Conservation (phyloP, 208 protist species). For the Jaenimonas drosophilae region DNA sequence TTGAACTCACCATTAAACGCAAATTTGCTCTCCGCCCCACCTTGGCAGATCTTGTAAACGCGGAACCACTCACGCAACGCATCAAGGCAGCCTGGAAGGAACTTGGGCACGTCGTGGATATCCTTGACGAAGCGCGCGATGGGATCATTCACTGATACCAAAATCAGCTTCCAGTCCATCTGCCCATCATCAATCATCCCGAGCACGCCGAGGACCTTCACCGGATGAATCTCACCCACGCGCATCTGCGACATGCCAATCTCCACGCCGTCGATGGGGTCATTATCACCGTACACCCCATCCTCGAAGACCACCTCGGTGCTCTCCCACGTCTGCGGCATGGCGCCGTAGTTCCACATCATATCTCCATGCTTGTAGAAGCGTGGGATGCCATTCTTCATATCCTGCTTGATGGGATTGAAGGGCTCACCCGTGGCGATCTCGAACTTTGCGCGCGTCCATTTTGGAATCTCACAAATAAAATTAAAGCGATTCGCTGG, state of each 20-base stretch:
- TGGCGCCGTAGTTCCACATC: conserved; percentile 95
- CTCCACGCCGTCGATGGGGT: conserved; percentile 89
- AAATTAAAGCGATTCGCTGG: conserved; percentile 88
- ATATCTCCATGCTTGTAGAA: conserved; percentile 95
- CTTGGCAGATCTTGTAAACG: conserved; percentile 90
- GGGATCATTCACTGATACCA: conserved; percentile 86
- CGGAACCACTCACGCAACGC: conserved; percentile 86
- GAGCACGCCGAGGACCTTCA: conserved; percentile 87
- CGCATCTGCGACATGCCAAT: conserved; percentile 82
- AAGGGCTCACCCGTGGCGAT: conserved; percentile 90
- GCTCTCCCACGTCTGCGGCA: conserved; percentile 96
- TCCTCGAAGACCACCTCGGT: conserved; percentile 82
- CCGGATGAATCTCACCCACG: conserved; percentile 70
- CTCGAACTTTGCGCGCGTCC: conserved; percentile 94
- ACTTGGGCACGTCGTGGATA: conserved; percentile 84
- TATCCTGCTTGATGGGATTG: conserved; percentile 96
- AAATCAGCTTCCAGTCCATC: conserved; percentile 94
- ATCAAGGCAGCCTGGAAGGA: conserved; percentile 83
- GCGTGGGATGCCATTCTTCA: conserved; percentile 93
- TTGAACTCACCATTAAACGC: conserved; percentile 86
- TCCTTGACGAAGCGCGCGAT: conserved; percentile 85
- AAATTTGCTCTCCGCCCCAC: conserved; percentile 89
- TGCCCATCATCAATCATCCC: conserved; percentile 93
- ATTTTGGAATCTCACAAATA: conserved; percentile 92
- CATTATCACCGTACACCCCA: conserved; percentile 83